Base-by-base conservation (phyloP, 179 eudicot genomes). In the Actinidia polygama region DNA sequence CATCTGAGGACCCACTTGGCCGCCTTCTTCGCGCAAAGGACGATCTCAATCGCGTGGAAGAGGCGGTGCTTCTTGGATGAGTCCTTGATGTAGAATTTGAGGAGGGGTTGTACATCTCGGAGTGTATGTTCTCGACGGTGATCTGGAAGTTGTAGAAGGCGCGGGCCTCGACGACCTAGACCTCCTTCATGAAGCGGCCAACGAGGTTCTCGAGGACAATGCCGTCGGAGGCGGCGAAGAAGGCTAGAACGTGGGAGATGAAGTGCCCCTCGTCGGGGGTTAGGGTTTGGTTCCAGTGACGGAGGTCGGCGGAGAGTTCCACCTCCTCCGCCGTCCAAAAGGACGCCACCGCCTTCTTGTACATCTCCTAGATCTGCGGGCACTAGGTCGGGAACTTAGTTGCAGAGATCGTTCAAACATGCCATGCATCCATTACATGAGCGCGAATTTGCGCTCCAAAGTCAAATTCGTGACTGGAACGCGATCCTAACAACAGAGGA, bases 321-420 rank as follows among this genome's bases (percentile, higher is more conserved):
- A 94, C 98, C 68, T 94, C 98, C 61, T 94, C 98, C 0, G 97
- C 98, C 0, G 98, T 94, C 98, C 98, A 94, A 83, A 94, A 94
- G 0, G 97, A 93, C 3, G 98, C 98, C 51, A 91, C 94, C 40
- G 98, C 98, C 63, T 94, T 94, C 88, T 94, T 94, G 87, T 94
- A 94, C 97, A 94, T 93, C 49, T 94, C 98, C 98, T 97, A 94
- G 62, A 94, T 88, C 24, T 89, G 90, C 0, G 95, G 98, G 87
- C 91, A 94, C 18, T 93, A 82, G 23, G 93, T 92, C 5, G 98
- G 98, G 83, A 94, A 94, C 97, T 68, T 68, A 68, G 73, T 68
- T 36, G 49, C 44, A 16, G 23, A 47, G 50, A 40, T 68, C 21
- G 10, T 40, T 47, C 4, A 36, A 16, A 36, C 19, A 15, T 7